These are phyloP conservation scores for Wallacemonas rigidus DNA, from an alignment of 208 protist species.

Conservation along the genomic window DNA sequence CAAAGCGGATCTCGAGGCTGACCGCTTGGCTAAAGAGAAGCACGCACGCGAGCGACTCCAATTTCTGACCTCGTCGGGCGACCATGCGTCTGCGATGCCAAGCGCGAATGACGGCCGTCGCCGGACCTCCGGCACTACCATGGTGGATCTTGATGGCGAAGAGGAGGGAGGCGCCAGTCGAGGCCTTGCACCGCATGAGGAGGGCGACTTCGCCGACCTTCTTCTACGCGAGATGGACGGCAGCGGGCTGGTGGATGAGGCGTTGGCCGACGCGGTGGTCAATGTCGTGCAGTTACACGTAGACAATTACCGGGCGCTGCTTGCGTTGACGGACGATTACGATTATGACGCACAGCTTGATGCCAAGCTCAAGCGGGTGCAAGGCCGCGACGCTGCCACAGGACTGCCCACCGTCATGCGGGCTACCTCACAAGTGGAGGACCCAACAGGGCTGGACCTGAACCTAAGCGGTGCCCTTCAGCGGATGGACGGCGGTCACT, in stretches of 20 bases:
- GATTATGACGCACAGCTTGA: conserved; percentile 31
- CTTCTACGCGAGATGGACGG: conserved; percentile 5
- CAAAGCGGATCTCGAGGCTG: conserved; percentile 30
- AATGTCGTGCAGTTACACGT: not conserved
- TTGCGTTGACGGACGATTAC: conserved; percentile 21
- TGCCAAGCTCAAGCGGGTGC: conserved; percentile 22
- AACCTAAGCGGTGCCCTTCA: not conserved
- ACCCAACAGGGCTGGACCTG: not conserved
- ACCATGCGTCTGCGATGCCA: not conserved
- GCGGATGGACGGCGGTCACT: not conserved
- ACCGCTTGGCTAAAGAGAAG: conserved; percentile 18
- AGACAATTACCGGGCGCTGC: conserved; percentile 22
- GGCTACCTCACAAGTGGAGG: not conserved
- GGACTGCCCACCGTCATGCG: conserved; percentile 22
- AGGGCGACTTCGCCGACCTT: conserved; percentile 16
- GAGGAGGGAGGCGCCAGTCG: not conserved
- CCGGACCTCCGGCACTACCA: not conserved
- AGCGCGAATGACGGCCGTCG: not conserved
- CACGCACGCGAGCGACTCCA: not conserved
- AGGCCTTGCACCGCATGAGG: conserved; percentile 24
- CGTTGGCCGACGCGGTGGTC: not conserved
- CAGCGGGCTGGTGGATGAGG: not conserved
- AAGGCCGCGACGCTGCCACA: conserved; percentile 22
- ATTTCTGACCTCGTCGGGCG: not conserved
- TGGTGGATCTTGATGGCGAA: not conserved